A percentile compares a stretch with the other conserved stretches of the same genome.
These are phyloP conservation scores for Amanita inopinata DNA, from an alignment of 768 basidiomycete species.

Conservation along the genomic window DNA sequence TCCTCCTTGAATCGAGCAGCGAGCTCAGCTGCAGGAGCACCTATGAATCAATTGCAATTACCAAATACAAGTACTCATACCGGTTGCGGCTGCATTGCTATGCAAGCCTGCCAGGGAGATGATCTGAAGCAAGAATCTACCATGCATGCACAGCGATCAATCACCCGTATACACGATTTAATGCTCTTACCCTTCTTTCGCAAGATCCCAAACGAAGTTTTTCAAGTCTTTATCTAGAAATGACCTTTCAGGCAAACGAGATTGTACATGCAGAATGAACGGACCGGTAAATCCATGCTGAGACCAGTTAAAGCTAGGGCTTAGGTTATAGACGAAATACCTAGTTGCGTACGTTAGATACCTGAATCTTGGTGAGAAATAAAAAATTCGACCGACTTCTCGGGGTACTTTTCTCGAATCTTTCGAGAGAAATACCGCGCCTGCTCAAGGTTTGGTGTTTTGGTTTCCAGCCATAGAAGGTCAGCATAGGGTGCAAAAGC, in stretches of 20 bases:
- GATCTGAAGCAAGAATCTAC: constrained; percentile 73
- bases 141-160: constrained; percentile 18
- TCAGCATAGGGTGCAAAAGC: constrained; percentile 83
- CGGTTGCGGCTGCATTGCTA: constrained; percentile 68
- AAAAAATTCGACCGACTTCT: constrained; percentile 38
- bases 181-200: constrained; percentile 63
- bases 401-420: constrained; percentile 64
- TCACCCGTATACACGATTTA: constrained; percentile 1
- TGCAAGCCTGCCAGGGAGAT: constrained; percentile 89
- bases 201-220: constrained; percentile 85
- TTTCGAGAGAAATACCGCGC: constrained; percentile 70
- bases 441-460: constrained; percentile 72
- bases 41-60: constrained; percentile 3
- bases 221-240: constrained; percentile 61
- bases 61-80: constrained; percentile 26
- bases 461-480: constrained; percentile 90
- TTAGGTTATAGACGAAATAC: constrained; percentile 88
- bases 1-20: constrained; percentile 73
- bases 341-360: constrained; percentile 23
- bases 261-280: constrained; percentile 4
- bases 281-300: constrained; percentile 66
- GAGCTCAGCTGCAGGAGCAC: constrained; percentile 60
- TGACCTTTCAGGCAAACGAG: not conserved
- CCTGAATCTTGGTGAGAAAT: not conserved
- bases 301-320: constrained; percentile 93